These are phyloP conservation scores for Omphalotus olearius DNA, from an alignment of 1,284 basidiomycete species.

Conservation along the genomic window DNA sequence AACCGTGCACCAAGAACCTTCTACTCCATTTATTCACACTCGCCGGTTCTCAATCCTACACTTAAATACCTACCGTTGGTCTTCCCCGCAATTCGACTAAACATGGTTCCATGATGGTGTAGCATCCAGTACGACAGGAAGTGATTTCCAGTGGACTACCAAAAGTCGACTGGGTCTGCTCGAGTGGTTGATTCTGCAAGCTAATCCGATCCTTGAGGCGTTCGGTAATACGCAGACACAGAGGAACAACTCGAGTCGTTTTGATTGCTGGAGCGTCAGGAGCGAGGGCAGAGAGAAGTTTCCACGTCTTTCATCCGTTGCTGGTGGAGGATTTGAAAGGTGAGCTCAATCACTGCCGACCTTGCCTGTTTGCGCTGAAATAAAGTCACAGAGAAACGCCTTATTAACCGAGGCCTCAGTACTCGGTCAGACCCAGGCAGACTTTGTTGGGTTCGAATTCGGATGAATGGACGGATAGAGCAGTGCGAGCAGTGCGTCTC, in stretches of 20 bases:
- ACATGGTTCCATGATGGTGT: conserved; percentile 36
- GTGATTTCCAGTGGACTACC: conserved; percentile 42
- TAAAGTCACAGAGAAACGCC: conserved; percentile 57
- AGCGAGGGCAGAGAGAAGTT: conserved; percentile 88
- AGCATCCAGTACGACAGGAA: conserved; percentile 36
- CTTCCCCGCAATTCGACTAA: conserved; percentile 55
- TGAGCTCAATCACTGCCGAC: conserved; percentile 23
- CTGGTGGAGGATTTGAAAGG: conserved; percentile 73
- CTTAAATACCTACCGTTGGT: conserved; percentile 51
- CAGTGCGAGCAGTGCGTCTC: too few species aligned
- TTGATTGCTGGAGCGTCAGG: conserved; percentile 90
- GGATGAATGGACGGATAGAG: too few species aligned
- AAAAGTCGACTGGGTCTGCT: conserved; percentile 81
- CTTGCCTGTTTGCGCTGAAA: conserved; percentile 8
- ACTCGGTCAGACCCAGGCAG: too few species aligned
- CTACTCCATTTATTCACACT: conserved; percentile 58
- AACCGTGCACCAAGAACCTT: conserved; percentile 58
- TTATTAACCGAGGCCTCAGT: too few species aligned
- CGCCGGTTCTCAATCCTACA: conserved; percentile 36
- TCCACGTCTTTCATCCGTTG: conserved; percentile 97
- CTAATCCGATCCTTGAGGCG: conserved; percentile 96
- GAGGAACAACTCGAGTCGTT: conserved; percentile 96
- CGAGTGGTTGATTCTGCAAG: conserved; percentile 96
- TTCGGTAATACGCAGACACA: conserved; percentile 94
- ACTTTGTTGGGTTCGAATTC: too few species aligned